Evolutionary conservation across 768 basidiomycete species (phyloP), one percentile per base, ranked within the genome.

Genomic region (Suillus plorans): DNA sequence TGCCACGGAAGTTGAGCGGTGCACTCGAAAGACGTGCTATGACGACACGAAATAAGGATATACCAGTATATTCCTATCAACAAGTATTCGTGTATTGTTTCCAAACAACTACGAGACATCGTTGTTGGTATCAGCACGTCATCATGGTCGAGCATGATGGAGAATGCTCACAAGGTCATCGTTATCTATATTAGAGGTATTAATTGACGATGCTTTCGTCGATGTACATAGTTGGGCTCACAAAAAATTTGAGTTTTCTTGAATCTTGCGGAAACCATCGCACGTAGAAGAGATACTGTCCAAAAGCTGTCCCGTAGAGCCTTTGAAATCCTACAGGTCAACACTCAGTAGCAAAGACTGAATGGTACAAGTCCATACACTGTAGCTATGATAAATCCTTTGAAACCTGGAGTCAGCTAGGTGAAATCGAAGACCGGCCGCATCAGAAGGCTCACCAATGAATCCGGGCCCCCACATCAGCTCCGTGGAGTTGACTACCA

Each of bases 281-380:
- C n/a, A 67, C 16, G 47, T 73, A 73, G 50, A 67, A 68, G 13
- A 65, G 31, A 61, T 63, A 64, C 64, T 73, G 72, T 22, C 68
- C 61, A 20, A 69, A 12, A 16, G 52, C 61, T 3, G 56, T 66
- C 2, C 72, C 72, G 25, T 72, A 69, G 42, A 73, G 60, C 9
- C 72, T 73, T 36, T 13, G 1, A n/a, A 45, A 61, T 44, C 2
- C 16, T 37, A 18, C 12, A 12, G 12, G 9, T 16, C 37, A 59
- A 37, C 4, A 10, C 20, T 10, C 31, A 34, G 20, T 34, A 7
- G 20, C 25, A 16, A 22, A 9, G 22, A 41, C 37, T 20, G 22
- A 57, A 9, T 39, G 9, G 18, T 7, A 57, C 56, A 42, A 44
- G 25, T 34, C 64, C 70, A n/a, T 60, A 72, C 72, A 41, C 64